Conservation (phyloP, 1,284 basidiomycete genomes). For the Meripilus lineatus region DNA sequence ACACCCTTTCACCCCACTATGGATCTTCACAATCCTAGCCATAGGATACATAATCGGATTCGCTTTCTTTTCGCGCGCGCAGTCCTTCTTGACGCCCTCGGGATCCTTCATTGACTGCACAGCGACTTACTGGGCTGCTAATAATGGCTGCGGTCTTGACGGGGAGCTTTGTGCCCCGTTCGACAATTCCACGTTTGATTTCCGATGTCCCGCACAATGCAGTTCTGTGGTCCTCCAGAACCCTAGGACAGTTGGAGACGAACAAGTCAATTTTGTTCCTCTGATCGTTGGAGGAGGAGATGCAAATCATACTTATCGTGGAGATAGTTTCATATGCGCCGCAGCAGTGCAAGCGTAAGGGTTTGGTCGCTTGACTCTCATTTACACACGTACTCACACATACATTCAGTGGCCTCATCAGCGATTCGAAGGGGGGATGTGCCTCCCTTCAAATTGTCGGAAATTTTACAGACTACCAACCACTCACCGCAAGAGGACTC, state of each 20-base stretch:
- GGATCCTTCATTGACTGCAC: slow-evolving; percentile 66
- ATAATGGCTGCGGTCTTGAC: slow-evolving; percentile 75
- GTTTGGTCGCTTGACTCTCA: too few relatives aligned
- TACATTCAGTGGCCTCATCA: slow-evolving; percentile 59
- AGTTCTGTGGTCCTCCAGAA: slow-evolving; percentile 66
- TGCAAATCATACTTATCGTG: slow-evolving; percentile 65
- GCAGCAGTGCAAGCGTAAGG: slow-evolving; percentile 80
- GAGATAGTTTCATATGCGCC: slow-evolving; percentile 82
- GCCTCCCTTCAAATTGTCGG: slow-evolving; percentile 66
- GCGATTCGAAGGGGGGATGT: slow-evolving; percentile 69
- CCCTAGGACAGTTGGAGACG: slow-evolving; percentile 69
- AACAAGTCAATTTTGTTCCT: slow-evolving; percentile 63
- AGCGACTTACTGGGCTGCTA: slow-evolving; percentile 62
- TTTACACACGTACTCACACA: too few relatives aligned
- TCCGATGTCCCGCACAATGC: slow-evolving; percentile 81
- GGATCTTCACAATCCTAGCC: slow-evolving; percentile 51
- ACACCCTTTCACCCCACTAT: slow-evolving; percentile 43
- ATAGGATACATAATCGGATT: slow-evolving; percentile 68
- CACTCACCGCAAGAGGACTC: slow-evolving; percentile 59
- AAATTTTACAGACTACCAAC: slow-evolving; percentile 66
- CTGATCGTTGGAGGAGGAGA: slow-evolving; percentile 84
- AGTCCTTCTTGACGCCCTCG: slow-evolving; percentile 64
- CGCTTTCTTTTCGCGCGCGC: slow-evolving; percentile 67
- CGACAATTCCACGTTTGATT: slow-evolving; percentile 55
- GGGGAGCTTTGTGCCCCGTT: slow-evolving; percentile 69